Evolutionary conservation across 768 basidiomycete species (phyloP), one percentile per base, ranked within the genome.

Genomic region (Rhizopogon rudus): DNA sequence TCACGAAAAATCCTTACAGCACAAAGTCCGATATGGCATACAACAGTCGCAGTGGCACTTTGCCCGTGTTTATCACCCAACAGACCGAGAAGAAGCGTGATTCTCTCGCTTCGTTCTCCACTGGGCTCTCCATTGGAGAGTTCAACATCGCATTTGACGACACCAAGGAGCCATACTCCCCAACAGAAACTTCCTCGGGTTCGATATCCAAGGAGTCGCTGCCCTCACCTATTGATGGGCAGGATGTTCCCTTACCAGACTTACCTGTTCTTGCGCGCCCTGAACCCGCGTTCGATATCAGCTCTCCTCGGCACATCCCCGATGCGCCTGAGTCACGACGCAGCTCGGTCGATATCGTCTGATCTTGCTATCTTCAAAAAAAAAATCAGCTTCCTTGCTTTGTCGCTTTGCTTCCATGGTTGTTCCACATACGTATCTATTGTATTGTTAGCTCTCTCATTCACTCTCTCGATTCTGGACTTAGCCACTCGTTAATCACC

Each of bases 1-100:
- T 48, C 59, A 35, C 59, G 39, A 14, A 51, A 40, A 1, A 37
- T 51, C 10, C 7, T 25, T 14, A 43, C 13, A 69, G 68, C 10
- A 60, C 63, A 17, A 62, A 66, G 44, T 57, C 63, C 37, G 59
- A 64, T 10, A 57, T 45, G 58, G 61, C 67, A 6, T 60, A 48
- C 54, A 68, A 60, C 29, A 31, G 58, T 43, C 58, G 57, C 40
- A 57, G 60, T 45, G 61, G 62, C 1, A 55, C 60, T 43, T 61
- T 77, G 56, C 81, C 81, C n/a, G 71, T 80, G 52, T 73, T 74
- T 55, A 72, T 82, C 42, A 75, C 76, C 54, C 71, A 70, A 29
- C 74, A 74, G 46, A 72, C 73, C 52, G 63, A 80, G 48, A 72
- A 70, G 58, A 79, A 77, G 60, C 78, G 73, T 51, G 77, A 78